phyloP scores from a whole-genome alignment of 805 yeast genomes.

The Myxozyma mucilagina region DNA sequence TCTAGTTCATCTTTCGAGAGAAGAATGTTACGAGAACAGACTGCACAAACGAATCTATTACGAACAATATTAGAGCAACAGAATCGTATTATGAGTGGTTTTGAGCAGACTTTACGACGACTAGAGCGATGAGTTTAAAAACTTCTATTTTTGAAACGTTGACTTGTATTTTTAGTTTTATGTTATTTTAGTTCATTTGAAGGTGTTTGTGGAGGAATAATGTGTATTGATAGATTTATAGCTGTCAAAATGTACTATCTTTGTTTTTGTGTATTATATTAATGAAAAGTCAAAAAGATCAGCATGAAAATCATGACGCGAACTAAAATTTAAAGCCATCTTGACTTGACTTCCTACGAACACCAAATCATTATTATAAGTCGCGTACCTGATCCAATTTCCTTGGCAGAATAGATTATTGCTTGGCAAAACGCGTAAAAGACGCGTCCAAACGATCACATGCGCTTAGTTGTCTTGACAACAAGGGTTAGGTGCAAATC shows the following conservation, averaged over 20 bases:
- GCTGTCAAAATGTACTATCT: background rate
- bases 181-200: background rate
- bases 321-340: too few species aligned
- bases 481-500: too few species aligned
- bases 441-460: too few species aligned
- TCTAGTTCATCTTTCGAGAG: slow-evolving; percentile 11
- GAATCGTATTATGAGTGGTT: slow-evolving; percentile 21
- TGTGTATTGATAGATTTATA: too few species aligned
- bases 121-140: background rate
- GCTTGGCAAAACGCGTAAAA: too few species aligned
- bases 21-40: slow-evolving; percentile 25
- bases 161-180: background rate
- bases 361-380: too few species aligned
- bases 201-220: background rate
- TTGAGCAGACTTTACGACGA: slow-evolving; percentile 23
- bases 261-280: background rate
- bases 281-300: background rate
- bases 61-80: slow-evolving; percentile 25
- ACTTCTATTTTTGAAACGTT: too few species aligned
- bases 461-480: too few species aligned
- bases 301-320: too few species aligned
- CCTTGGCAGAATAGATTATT: too few species aligned
- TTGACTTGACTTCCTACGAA: too few species aligned
- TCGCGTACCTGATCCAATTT: too few species aligned
- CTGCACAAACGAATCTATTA: slow-evolving; percentile 21